Conservation (phyloP, 106 monocot genomes). For the Dioscorea dumetorum region DNA sequence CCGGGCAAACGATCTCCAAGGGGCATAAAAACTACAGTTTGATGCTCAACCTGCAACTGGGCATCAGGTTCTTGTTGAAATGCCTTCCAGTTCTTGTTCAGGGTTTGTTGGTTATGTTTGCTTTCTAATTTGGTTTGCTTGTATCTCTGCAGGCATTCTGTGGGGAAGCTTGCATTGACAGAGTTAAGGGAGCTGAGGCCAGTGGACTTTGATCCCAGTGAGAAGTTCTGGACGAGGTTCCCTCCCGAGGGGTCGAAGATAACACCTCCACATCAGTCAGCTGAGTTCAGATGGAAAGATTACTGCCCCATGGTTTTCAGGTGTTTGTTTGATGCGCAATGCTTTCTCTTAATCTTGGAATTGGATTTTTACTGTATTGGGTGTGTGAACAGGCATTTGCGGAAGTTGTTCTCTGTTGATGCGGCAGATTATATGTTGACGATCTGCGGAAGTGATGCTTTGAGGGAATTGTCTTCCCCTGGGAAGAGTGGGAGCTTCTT, state of each 20-base stretch:
- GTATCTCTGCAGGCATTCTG: conserved; percentile 43
- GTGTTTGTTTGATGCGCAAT: conserved; percentile 14
- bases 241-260: conserved; percentile 81
- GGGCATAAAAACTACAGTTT: conserved; percentile 81
- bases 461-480: conserved; percentile 85
- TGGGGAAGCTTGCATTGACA: conserved; percentile 47
- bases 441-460: conserved; percentile 79
- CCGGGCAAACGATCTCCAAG: conserved; percentile 61
- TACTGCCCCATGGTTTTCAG: conserved; percentile 94
- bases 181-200: conserved; percentile 49
- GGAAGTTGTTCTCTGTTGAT: conserved; percentile 76
- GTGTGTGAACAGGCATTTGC: conserved; percentile 41
- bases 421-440: conserved; percentile 89
- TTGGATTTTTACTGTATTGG: too few relatives aligned
- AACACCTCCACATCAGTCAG: conserved; percentile 75
- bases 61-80: conserved; percentile 25
- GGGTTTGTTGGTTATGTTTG: too few relatives aligned
- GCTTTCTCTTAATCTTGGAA: too few relatives aligned
- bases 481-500: conserved; percentile 96
- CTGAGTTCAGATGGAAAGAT: conserved; percentile 90
- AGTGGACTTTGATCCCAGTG: conserved; percentile 69
- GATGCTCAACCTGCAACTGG: conserved; percentile 76
- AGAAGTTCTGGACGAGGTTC: conserved; percentile 88
- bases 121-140: neutral
- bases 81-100: neutral